These are phyloP conservation scores for Leucocoprinus leucothites DNA, from an alignment of 768 basidiomycete species.

Conservation along the genomic window DNA sequence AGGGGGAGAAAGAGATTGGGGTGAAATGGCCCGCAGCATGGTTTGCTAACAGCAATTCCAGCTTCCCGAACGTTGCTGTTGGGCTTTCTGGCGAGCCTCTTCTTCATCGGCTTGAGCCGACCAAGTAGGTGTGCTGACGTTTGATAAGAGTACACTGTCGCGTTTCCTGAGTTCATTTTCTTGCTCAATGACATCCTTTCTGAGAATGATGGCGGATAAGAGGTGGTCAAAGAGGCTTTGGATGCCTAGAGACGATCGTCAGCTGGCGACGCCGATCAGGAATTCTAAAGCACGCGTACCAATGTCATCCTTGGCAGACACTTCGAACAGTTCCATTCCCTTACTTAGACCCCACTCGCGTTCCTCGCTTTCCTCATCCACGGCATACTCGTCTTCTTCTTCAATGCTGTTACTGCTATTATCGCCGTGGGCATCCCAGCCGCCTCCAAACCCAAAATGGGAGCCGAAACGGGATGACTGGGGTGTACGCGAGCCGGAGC, in stretches of 20 bases:
- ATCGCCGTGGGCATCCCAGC: constrained; percentile 56
- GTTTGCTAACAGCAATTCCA: constrained; percentile 69
- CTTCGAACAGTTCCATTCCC: constrained; percentile 87
- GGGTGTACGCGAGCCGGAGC: constrained; percentile 40
- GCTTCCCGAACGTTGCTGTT: constrained; percentile 38
- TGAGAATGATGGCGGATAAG: constrained; percentile 74
- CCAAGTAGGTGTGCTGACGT: constrained; percentile 66
- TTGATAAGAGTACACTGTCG: constrained; percentile 78
- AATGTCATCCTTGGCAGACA: constrained; percentile 84
- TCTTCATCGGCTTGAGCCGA: constrained; percentile 79
- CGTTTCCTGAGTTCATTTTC: constrained; percentile 79
- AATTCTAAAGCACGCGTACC: constrained; percentile 46
- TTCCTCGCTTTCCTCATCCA: constrained; percentile 52
- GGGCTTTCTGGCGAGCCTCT: constrained; percentile 58
- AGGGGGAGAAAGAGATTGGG: neutral
- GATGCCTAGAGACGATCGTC: constrained; percentile 52
- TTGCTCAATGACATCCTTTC: constrained; percentile 75
- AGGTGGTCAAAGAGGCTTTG: constrained; percentile 76
- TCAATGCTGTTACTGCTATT: constrained; percentile 65
- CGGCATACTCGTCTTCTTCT: constrained; percentile 65
- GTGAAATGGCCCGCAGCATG: constrained; percentile 20
- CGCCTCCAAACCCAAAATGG: constrained; percentile 48
- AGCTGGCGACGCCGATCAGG: constrained; percentile 10
- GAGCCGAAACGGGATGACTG: constrained; percentile 59
- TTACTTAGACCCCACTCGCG: constrained; percentile 76